A percentile compares a stretch with the other conserved stretches of the same genome.
These are phyloP conservation scores for Phalaenopsis hybrid DNA, from an alignment of 116 monocot species.

Conservation along the genomic window DNA sequence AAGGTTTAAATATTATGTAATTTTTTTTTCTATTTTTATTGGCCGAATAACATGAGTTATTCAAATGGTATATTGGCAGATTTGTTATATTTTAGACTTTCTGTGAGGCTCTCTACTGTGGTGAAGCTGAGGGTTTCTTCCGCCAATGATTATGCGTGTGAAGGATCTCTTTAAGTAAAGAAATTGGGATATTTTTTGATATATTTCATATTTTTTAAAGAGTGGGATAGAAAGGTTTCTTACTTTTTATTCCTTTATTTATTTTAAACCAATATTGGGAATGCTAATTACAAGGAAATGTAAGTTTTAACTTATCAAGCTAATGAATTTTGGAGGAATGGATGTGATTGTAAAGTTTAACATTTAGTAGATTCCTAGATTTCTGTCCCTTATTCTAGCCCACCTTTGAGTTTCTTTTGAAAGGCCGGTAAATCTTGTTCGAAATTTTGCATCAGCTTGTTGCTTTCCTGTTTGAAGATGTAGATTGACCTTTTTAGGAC, in stretches of 20 bases:
- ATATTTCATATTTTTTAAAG: background rate
- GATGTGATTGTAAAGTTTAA: background rate
- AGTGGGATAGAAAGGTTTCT: background rate
- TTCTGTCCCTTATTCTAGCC: too few relatives aligned
- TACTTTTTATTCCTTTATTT: background rate
- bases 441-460: background rate
- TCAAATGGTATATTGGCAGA: background rate
- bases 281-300: background rate
- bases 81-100: background rate
- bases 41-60: background rate
- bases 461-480: background rate
- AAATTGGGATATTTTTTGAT: background rate
- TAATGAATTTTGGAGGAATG: background rate
- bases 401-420: too few relatives aligned
- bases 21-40: background rate
- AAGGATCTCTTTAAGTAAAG: background rate
- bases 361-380: background rate
- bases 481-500: background rate
- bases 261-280: background rate
- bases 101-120: background rate
- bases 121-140: background rate
- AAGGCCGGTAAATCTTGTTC: background rate
- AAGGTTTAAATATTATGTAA: conserved; percentile 44
- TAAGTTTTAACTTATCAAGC: background rate
- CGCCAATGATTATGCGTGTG: background rate